Percentiles rank a stretch among this genome's conserved stretches.
Conservation (phyloP, 192 early-diverging fungal species). For the Linnemannia zychae region DNA sequence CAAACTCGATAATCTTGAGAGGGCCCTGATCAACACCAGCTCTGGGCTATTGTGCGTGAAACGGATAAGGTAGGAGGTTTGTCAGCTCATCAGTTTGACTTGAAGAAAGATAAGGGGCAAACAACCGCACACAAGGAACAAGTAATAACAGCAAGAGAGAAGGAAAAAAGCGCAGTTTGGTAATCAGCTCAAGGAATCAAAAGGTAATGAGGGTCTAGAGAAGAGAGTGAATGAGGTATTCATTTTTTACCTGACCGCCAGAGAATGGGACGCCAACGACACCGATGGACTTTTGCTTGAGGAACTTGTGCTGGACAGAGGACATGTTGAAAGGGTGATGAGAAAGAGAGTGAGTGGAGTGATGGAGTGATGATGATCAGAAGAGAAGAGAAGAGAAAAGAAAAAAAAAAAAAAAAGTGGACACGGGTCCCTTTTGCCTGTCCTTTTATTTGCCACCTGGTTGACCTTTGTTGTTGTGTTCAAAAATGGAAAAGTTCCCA, state of each 20-base stretch:
- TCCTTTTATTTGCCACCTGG: neutral
- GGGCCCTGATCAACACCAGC: constrained; percentile 93
- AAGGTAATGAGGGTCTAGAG: constrained; percentile 2
- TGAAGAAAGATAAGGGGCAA: neutral
- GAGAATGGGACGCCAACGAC: constrained; percentile 83
- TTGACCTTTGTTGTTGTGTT: neutral
- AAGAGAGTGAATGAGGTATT: neutral
- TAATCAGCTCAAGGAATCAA: neutral
- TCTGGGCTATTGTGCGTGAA: constrained; percentile 76
- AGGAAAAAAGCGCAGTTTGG: neutral
- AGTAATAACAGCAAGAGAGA: neutral
- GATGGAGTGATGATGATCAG: constrained; percentile 1
- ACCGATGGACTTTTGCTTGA: constrained; percentile 75
- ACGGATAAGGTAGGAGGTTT: no score
- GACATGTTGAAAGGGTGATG: constrained; percentile 11
- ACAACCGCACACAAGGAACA: neutral
- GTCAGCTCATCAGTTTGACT: neutral
- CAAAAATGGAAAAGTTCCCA: constrained; percentile 25
- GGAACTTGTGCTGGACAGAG: constrained; percentile 64
- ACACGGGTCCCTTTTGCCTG: constrained; percentile 11
- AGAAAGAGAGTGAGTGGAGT: constrained; percentile 17
- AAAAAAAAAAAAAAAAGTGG: constrained; percentile 19
- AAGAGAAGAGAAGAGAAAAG: neutral
- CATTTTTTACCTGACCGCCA: constrained; percentile 65
- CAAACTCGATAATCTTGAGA: constrained; percentile 84